Conservation (phyloP, 805 yeast genomes). For the Nakazawaea wyomingensis region DNA sequence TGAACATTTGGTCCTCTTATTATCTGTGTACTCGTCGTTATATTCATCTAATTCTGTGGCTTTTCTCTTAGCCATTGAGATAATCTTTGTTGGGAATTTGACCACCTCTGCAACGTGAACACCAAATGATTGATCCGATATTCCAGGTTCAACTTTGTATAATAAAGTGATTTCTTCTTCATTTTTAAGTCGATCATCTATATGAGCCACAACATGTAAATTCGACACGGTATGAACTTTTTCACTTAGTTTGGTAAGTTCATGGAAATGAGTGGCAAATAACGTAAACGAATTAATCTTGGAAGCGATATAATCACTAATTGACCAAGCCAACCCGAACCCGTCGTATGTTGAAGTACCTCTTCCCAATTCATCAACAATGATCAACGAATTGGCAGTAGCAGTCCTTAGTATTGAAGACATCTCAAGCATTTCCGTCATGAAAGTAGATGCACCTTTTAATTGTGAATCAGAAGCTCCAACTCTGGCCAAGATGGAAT, state of each 20-base stretch:
- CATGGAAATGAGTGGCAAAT: slow-evolving; percentile 98
- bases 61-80: slow-evolving; percentile 92
- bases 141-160: slow-evolving; percentile 95
- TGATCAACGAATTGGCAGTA: slow-evolving; percentile 70
- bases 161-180: slow-evolving; percentile 75
- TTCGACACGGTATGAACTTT: slow-evolving; percentile 63
- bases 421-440: slow-evolving; percentile 95
- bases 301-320: slow-evolving; percentile 76
- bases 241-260: slow-evolving; percentile 75
- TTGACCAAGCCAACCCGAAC: slow-evolving; percentile 96
- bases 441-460: slow-evolving; percentile 94
- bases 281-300: slow-evolving; percentile 72
- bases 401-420: slow-evolving; percentile 81
- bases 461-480: slow-evolving; percentile 98
- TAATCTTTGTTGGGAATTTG: slow-evolving; percentile 84
- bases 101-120: slow-evolving; percentile 97
- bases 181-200: slow-evolving; percentile 40
- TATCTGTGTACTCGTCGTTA: slow-evolving; percentile 31
- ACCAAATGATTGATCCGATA: slow-evolving; percentile 94
- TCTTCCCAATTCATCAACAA: slow-evolving; percentile 94
- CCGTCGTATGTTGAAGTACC: slow-evolving; percentile 96
- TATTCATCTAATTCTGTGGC: slow-evolving; percentile 71
- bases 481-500: slow-evolving; percentile 91
- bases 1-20: slow-evolving; percentile 47
- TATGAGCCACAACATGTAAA: slow-evolving; percentile 90